Evolutionary conservation across 768 basidiomycete genomes (phyloP), one percentile per base, ranked within the genome.

Genomic region (Roridomyces roridus): DNA sequence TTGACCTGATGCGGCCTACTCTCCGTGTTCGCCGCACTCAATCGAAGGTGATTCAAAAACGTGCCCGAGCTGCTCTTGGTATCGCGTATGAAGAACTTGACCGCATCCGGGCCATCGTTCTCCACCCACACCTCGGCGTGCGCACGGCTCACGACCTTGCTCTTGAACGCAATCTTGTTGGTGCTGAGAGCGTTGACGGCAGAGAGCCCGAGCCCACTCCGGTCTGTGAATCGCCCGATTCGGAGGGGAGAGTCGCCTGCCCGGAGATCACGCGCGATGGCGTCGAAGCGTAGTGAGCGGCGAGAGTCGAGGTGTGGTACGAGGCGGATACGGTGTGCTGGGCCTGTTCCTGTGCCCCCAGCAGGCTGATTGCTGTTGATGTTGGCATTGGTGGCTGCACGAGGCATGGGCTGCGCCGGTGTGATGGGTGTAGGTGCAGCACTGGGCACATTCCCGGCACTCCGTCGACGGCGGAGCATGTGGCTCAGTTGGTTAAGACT

Each of bases 61-160:
- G 96, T 99, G 23, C 96, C 96, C 0, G 88, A 89, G 45, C 87
- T 89, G 37, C 86, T 89, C 72, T 94, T 92, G 20, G 94, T 96
- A 70, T 98, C 96, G 49, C 84, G 84, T 66, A 99, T 90, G 70
- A 81, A 94, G 72, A 98, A 97, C 70, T 86, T 82, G 2, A 41
- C 43, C 24, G n/a, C 25, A 6, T 20, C 14, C 26, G 23, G 25
- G 15, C 80, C 83, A 0, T 81, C 81, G 0, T 64, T 57, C 58
- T 90, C 88, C 50, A 85, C 80, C 94, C 94, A 97, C 29, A 98
- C 87, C 80, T 98, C 96, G 0, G 96, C 96, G 70, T 98, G 96
- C 0, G 90, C 87, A 35, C 96, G 82, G 36, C 90, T 92, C 66
- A 98, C 96, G 71, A 98, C 96, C 73, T 98, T 98, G 71, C 85